Conservation (phyloP, 1,284 basidiomycete species). For the Pyrrhoderma lamaoense region DNA sequence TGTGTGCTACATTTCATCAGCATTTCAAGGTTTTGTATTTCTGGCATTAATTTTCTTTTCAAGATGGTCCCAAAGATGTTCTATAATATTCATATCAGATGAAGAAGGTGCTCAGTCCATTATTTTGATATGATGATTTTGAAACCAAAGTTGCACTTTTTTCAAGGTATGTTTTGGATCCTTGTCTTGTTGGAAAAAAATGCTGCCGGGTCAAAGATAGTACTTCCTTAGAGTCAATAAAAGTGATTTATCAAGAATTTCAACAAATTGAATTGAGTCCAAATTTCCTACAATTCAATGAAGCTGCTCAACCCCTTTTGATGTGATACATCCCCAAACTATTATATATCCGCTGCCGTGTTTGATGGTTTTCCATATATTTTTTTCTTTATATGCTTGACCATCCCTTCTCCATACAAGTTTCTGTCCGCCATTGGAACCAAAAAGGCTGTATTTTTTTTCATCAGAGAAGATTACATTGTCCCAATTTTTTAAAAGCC, state of each 20-base stretch:
- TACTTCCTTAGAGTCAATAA: slow-evolving; percentile 25
- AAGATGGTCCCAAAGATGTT: slow-evolving; percentile 31
- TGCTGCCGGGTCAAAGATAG: slow-evolving; percentile 11
- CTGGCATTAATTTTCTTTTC: slow-evolving; percentile 21
- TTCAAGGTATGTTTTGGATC: slow-evolving; percentile 22
- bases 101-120: slow-evolving; percentile 30
- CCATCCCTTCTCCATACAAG: neutral
- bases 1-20: slow-evolving; percentile 26
- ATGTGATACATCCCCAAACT: neutral
- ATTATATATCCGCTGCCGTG: neutral
- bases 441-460: neutral
- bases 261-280: slow-evolving; percentile 22
- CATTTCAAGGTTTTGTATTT: slow-evolving; percentile 21
- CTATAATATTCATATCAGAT: slow-evolving; percentile 34
- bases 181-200: slow-evolving; percentile 31
- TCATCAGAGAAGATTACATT: neutral
- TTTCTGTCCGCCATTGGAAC: neutral
- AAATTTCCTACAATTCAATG: slow-evolving; percentile 25
- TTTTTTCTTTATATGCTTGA: neutral
- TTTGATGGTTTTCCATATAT: neutral
- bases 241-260: slow-evolving; percentile 25
- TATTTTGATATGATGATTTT: slow-evolving; percentile 24
- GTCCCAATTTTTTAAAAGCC: neutral
- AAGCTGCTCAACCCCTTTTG: slow-evolving; percentile 22
- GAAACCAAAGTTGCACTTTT: slow-evolving; percentile 27